Percentiles rank a stretch among this genome's conserved stretches.
Evolutionary conservation across 441 rosid species (phyloP).

Genomic region (Gossypium schwendimanii): DNA sequence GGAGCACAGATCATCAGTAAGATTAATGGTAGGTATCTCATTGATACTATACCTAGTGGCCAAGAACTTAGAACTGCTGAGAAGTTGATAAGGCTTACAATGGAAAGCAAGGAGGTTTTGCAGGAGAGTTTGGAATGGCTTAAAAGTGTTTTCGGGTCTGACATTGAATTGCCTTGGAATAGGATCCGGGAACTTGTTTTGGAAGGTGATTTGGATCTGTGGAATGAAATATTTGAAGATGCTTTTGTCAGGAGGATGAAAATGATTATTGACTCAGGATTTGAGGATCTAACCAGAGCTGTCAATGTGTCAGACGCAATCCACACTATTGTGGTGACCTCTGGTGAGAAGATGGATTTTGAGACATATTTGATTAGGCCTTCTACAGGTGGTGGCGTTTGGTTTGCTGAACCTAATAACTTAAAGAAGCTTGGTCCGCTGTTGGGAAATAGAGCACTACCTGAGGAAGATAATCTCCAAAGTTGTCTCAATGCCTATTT

Average conservation of each 20-base stretch:
- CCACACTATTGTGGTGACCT: constrained; percentile 32
- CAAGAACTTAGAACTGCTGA: constrained; percentile 76
- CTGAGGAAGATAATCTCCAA: constrained; percentile 67
- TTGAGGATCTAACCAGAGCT: constrained; percentile 50
- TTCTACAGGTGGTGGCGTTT: constrained; percentile 83
- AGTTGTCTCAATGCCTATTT: constrained; percentile 77
- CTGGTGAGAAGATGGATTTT: constrained; percentile 58
- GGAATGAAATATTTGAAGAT: constrained; percentile 97
- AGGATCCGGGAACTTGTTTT: constrained; percentile 85
- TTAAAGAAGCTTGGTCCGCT: constrained; percentile 42
- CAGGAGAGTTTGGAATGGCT: constrained; percentile 94
- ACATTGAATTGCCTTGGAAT: constrained; percentile 96
- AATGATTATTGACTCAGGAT: constrained; percentile 52
- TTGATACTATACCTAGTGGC: constrained; percentile 61
- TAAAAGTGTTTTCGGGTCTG: constrained; percentile 84
- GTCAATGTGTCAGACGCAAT: constrained; percentile 55
- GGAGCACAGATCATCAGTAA: constrained; percentile 52
- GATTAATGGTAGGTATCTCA: constrained; percentile 59
- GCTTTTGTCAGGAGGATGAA: constrained; percentile 91
- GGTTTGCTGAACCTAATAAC: constrained; percentile 79
- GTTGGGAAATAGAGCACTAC: constrained; percentile 38
- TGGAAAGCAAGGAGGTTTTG: constrained; percentile 77
- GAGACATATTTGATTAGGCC: constrained; percentile 79
- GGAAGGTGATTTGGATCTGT: constrained; percentile 78
- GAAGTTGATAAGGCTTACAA: constrained; percentile 65